Percentiles rank a stretch among this genome's conserved stretches.
Conservation (phyloP, 2,329 filamentous ascomycete species). For the Pestalotiopsis sp. region DNA sequence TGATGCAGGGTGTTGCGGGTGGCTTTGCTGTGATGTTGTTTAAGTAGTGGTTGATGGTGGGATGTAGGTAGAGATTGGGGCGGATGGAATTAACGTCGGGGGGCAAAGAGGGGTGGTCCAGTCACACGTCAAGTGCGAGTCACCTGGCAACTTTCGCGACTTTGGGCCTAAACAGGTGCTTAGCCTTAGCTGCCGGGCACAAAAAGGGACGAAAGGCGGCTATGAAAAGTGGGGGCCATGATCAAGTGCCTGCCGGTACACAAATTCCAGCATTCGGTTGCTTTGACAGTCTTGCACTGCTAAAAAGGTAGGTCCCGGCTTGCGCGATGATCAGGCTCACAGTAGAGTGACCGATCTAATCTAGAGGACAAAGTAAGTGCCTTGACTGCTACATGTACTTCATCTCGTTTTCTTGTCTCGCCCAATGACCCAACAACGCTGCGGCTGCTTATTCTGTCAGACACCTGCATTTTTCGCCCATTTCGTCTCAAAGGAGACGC, state of each 20-base stretch:
- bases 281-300: no score
- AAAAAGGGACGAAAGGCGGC: no score
- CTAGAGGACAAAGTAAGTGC: neutral
- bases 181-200: neutral
- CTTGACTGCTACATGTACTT: no score
- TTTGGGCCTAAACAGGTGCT: neutral
- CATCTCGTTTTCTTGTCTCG: neutral
- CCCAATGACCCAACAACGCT: neutral
- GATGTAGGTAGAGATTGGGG: neutral
- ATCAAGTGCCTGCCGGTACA: no score
- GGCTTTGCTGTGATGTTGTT: slow-evolving; percentile 1
- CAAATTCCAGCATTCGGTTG: no score
- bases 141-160: slow-evolving; percentile 2
- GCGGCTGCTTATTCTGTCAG: neutral
- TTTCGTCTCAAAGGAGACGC: neutral
- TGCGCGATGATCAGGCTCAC: no score
- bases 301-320: no score
- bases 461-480: neutral
- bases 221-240: no score
- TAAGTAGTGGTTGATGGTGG: slow-evolving; percentile 8
- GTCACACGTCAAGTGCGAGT: slow-evolving; percentile 6
- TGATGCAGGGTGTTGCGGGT: neutral
- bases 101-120: neutral
- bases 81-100: neutral
- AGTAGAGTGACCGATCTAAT: no score